A percentile compares a stretch with the other conserved stretches of the same genome.
Evolutionary conservation across 2,329 filamentous ascomycete species (phyloP).

Genomic region (Hymenoscyphus occultus): DNA sequence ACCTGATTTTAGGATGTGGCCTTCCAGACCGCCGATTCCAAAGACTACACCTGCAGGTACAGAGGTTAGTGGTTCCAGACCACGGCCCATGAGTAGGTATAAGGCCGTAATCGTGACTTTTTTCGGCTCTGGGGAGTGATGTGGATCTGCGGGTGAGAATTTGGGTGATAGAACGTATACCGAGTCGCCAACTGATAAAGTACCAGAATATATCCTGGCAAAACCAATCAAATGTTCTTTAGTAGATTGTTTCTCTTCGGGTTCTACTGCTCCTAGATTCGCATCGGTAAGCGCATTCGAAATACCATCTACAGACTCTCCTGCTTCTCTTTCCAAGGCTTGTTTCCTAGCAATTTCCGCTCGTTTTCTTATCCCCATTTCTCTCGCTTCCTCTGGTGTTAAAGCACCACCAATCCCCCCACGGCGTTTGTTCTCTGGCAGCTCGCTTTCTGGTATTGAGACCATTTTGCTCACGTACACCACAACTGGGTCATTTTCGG

Average conservation of each 20-base stretch:
- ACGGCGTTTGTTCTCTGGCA: conserved; percentile 79
- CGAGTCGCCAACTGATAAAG: conserved; percentile 81
- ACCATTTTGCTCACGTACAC: conserved; percentile 99
- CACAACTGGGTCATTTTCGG: conserved; percentile 72
- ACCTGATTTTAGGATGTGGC: conserved; percentile 91
- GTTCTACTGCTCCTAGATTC: conserved; percentile 53
- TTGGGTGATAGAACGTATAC: conserved; percentile 92
- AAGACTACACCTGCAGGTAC: conserved; percentile 95
- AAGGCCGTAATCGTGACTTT: conserved; percentile 83
- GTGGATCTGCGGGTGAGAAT: conserved; percentile 77
- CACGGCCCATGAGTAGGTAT: conserved; percentile 94
- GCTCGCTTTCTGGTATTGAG: conserved; percentile 85
- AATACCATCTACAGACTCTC: conserved; percentile 44
- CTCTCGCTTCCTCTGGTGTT: conserved; percentile 84
- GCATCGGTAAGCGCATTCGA: conserved; percentile 58
- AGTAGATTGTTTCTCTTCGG: conserved; percentile 60
- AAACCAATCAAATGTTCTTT: conserved; percentile 92
- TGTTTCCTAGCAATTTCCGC: conserved; percentile 80
- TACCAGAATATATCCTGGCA: conserved; percentile 89
- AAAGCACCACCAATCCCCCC: conserved; percentile 65
- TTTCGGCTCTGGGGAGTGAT: conserved; percentile 68
- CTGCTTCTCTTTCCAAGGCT: conserved; percentile 40
- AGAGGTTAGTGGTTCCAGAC: conserved; percentile 74
- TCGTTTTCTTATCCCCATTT: conserved; percentile 82
- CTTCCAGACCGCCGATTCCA: conserved; percentile 87